These are phyloP conservation scores for Thozetella sp. DNA, from an alignment of 495 filamentous ascomycete genomes.

Conservation along the genomic window DNA sequence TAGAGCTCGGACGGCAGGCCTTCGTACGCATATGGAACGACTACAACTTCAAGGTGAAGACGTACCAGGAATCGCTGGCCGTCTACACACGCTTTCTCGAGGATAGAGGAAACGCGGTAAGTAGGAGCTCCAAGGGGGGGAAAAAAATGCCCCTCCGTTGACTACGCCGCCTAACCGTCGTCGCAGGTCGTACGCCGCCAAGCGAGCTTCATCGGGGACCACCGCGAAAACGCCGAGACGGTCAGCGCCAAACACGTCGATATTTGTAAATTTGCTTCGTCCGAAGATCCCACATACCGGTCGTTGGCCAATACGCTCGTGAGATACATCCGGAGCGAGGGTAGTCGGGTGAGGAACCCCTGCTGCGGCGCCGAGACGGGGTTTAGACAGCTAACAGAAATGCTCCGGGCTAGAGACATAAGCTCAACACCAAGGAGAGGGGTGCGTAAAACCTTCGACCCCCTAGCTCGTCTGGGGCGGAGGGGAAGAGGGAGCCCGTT, in stretches of 20 bases:
- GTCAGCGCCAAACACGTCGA: constrained; percentile 27
- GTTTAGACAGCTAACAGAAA: too few species aligned
- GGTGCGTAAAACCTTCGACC: too few species aligned
- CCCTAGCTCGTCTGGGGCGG: background rate
- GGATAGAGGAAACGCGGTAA: constrained; percentile 19
- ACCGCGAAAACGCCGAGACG: constrained; percentile 28
- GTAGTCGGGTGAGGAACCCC: constrained; percentile 14
- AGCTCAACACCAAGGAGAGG: constrained; percentile 20
- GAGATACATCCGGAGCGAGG: constrained; percentile 18
- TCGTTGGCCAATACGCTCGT: constrained; percentile 16
- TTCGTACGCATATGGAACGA: constrained; percentile 32
- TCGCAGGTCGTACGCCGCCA: constrained; percentile 11
- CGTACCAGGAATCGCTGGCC: constrained; percentile 32
- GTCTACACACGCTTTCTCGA: constrained; percentile 14
- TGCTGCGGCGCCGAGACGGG: background rate
- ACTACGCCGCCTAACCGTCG: too few species aligned
- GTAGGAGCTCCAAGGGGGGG: too few species aligned
- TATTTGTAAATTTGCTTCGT: constrained; percentile 28
- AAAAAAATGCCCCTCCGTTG: too few species aligned
- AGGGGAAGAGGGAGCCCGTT: too few species aligned
- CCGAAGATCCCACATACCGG: constrained; percentile 25
- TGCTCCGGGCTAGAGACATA: constrained; percentile 13
- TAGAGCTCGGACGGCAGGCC: constrained; percentile 20
- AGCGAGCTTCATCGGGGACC: constrained; percentile 31
- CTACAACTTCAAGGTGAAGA: constrained; percentile 38